Conservation (phyloP, 2,329 filamentous ascomycete species). For the Xenoacremonium recifei region DNA sequence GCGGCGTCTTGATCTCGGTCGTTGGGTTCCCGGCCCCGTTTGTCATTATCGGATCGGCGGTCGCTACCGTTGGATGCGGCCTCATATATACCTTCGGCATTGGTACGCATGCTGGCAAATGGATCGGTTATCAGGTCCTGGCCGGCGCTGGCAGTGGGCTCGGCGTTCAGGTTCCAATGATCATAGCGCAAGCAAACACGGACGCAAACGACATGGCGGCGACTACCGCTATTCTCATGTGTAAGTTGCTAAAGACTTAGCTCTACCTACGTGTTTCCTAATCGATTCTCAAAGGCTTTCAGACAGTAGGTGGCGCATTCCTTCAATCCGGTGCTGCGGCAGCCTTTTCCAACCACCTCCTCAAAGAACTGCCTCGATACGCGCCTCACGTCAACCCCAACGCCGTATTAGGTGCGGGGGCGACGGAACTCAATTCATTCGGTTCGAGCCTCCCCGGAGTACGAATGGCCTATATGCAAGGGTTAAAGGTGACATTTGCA, state of each 20-base stretch:
- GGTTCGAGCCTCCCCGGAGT: slow-evolving; percentile 40
- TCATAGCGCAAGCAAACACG: slow-evolving; percentile 44
- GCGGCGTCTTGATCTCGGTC: slow-evolving; percentile 37
- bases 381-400: slow-evolving; percentile 32
- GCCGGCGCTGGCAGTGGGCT: slow-evolving; percentile 46
- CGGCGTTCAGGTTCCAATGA: slow-evolving; percentile 49
- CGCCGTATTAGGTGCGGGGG: slow-evolving; percentile 38
- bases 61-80: slow-evolving; percentile 44
- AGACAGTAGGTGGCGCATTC: slow-evolving; percentile 46
- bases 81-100: slow-evolving; percentile 41
- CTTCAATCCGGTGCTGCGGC: slow-evolving; percentile 44
- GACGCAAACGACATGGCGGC: slow-evolving; percentile 42
- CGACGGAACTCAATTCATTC: slow-evolving; percentile 59
- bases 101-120: slow-evolving; percentile 38
- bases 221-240: slow-evolving; percentile 46
- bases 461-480: slow-evolving; percentile 53
- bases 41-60: slow-evolving; percentile 42
- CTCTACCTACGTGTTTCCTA: neutral
- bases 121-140: slow-evolving; percentile 55
- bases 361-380: slow-evolving; percentile 26
- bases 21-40: slow-evolving; percentile 43
- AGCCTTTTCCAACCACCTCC: slow-evolving; percentile 41
- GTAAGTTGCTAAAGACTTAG: too few relatives aligned
- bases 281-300: slow-evolving; percentile 30
- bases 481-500: slow-evolving; percentile 62